phyloP scores from a whole-genome alignment of 164 flowering plant species.

The Umbilicus rupestris region DNA sequence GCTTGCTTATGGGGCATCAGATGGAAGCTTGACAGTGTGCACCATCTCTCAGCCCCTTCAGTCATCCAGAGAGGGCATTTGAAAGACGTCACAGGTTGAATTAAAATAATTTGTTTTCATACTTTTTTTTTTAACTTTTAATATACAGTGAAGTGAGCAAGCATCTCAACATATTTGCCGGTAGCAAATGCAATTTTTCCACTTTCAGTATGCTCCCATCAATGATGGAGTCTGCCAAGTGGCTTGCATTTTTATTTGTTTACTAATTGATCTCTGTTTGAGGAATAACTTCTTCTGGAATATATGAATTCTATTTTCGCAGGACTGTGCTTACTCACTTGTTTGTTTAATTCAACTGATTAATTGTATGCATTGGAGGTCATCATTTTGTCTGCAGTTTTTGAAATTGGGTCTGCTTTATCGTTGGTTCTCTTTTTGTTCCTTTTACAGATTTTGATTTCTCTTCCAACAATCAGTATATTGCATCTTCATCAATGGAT shows the following conservation, averaged over 20 bases:
- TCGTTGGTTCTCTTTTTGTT: conserved; percentile 13
- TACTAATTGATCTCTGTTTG: too few relatives aligned
- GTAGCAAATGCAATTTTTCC: too few relatives aligned
- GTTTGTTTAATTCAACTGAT: background rate
- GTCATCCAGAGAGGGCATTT: conserved; percentile 70
- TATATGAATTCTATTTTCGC: too few relatives aligned
- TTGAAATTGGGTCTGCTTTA: background rate
- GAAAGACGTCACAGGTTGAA: conserved; percentile 96
- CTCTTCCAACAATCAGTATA: conserved; percentile 90
- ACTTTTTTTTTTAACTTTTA: too few relatives aligned
- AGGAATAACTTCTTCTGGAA: too few relatives aligned
- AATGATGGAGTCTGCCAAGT: too few relatives aligned
- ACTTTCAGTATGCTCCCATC: too few relatives aligned
- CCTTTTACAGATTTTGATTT: conserved; percentile 86
- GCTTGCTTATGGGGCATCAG: conserved; percentile 97
- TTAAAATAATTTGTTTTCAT: conserved; percentile 6
- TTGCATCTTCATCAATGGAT: conserved; percentile 90
- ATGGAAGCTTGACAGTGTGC: conserved; percentile 94
- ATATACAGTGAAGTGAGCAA: too few relatives aligned
- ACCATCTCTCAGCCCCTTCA: conserved; percentile 70
- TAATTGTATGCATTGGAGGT: background rate
- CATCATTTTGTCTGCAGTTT: background rate
- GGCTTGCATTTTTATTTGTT: too few relatives aligned
- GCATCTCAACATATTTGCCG: too few relatives aligned
- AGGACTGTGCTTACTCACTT: too few relatives aligned